Percentiles rank a stretch among this genome's conserved stretches.
Evolutionary conservation across 2,329 filamentous ascomycete genomes (phyloP).

Genomic region (Onygenales sp.): DNA sequence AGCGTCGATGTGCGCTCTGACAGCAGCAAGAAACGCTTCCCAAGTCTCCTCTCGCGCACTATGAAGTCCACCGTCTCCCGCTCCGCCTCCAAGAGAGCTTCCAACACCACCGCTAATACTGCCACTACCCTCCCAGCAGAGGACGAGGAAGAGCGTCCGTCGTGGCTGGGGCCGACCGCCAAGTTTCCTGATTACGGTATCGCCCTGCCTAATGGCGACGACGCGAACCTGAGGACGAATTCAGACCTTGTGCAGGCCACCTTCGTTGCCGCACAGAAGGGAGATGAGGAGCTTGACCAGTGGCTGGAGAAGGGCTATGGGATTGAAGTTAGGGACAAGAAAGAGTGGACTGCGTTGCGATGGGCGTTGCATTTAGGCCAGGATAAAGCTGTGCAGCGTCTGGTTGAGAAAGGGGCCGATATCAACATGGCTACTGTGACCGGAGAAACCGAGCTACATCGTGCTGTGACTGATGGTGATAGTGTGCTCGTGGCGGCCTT

Average conservation of each 20-base stretch:
- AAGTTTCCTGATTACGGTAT: not conserved
- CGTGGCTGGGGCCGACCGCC: not conserved
- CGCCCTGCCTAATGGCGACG: not conserved
- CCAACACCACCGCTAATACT: no score
- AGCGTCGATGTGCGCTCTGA: not conserved
- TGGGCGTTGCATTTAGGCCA: not conserved
- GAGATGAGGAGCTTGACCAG: not conserved
- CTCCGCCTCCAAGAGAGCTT: no score
- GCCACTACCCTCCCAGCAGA: no score
- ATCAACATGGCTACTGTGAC: not conserved
- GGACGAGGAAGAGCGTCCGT: not conserved
- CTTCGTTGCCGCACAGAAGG: not conserved
- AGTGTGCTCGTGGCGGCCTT: not conserved
- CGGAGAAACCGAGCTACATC: not conserved
- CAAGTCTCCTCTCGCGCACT: no score
- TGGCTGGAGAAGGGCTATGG: not conserved
- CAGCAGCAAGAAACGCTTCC: not conserved
- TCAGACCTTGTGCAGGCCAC: not conserved
- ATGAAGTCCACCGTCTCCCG: no score
- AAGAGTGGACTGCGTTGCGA: not conserved
- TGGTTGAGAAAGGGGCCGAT: not conserved
- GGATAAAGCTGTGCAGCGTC: not conserved
- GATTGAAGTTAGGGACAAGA: not conserved
- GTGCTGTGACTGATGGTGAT: not conserved
- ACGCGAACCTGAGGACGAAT: not conserved